These are phyloP conservation scores for Lumnitzera racemosa DNA, from an alignment of 345 rosid genomes.

Conservation along the genomic window DNA sequence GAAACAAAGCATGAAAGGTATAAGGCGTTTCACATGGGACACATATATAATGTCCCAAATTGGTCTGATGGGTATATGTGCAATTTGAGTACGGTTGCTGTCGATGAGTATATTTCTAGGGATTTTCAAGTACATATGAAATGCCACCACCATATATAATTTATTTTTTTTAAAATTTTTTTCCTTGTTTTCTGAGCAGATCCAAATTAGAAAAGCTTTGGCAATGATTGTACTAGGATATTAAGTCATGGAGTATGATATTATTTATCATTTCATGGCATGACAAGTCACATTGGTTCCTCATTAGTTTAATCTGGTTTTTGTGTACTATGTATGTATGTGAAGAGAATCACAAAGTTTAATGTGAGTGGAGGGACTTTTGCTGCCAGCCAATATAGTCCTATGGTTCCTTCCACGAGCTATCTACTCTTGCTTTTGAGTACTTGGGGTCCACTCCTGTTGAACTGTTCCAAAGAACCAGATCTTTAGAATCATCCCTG, in stretches of 20 bases:
- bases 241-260: background rate
- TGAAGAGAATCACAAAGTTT: background rate
- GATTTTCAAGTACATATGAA: background rate
- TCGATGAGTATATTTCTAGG: background rate
- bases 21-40: too few species aligned
- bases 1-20: too few species aligned
- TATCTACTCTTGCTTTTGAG: too few species aligned
- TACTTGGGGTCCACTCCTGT: too few species aligned
- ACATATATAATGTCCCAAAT: too few species aligned
- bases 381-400: conserved; percentile 1
- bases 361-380: background rate
- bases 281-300: background rate
- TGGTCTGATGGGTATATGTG: too few species aligned
- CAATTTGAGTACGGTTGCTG: too few species aligned
- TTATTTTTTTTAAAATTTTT: too few species aligned
- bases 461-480: too few species aligned
- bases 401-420: too few species aligned
- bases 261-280: background rate
- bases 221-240: conserved; percentile 7
- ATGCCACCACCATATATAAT: background rate
- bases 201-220: background rate
- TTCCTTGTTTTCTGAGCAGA: background rate
- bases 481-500: background rate
- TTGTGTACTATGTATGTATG: background rate
- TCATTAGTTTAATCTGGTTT: background rate